phyloP scores from a whole-genome alignment of 345 rosid genomes.

The Clausena lansium region DNA sequence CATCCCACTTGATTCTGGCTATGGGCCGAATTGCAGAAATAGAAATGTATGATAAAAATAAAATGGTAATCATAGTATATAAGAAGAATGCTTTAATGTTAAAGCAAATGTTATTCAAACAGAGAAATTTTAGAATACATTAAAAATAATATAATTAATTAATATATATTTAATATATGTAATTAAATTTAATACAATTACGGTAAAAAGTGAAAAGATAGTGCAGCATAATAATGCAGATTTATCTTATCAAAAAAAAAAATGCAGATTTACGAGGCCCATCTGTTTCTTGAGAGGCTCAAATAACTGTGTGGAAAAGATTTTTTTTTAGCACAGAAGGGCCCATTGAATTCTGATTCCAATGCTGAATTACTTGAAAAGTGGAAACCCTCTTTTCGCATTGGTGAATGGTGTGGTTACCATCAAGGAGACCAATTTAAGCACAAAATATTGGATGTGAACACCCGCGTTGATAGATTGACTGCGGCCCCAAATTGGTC shows the following conservation, averaged over 20 bases:
- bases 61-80: neutral
- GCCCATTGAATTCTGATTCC: constrained; percentile 5
- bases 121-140: too few relatives aligned
- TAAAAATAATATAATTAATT: too few relatives aligned
- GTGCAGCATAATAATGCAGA: neutral
- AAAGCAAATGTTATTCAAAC: neutral
- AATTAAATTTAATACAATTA: too few relatives aligned
- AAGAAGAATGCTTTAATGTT: neutral
- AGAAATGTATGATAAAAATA: neutral
- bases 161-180: too few relatives aligned
- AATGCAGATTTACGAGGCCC: neutral
- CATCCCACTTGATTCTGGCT: neutral
- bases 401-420: neutral
- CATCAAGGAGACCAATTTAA: neutral
- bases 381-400: neutral
- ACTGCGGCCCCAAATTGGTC: neutral
- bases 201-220: too few relatives aligned
- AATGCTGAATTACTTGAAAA: neutral
- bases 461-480: neutral
- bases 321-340: neutral
- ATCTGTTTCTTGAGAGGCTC: neutral
- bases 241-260: neutral
- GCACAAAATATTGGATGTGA: neutral
- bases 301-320: neutral
- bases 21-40: neutral